Percentiles rank a stretch among this genome's conserved stretches.
Evolutionary conservation across 305 asterid species (phyloP).

Genomic region (Vinca major): DNA sequence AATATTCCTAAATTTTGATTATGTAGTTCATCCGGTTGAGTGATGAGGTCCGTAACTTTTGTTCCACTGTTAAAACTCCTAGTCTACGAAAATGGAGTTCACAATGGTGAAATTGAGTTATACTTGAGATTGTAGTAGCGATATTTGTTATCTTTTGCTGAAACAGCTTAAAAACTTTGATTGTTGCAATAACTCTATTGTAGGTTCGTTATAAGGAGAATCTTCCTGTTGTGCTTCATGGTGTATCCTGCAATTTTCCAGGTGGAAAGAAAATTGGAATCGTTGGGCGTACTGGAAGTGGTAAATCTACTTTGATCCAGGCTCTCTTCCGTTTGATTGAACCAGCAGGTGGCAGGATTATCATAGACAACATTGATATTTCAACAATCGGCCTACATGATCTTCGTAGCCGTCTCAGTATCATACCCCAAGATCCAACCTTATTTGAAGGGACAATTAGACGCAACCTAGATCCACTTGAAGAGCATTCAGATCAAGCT

Average conservation of each 20-base stretch:
- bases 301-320: constrained; percentile 93
- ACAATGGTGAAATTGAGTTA: background rate
- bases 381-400: constrained; percentile 86
- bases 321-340: constrained; percentile 89
- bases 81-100: background rate
- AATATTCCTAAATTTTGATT: constrained; percentile 16
- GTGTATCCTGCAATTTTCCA: constrained; percentile 82
- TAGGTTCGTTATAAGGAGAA: constrained; percentile 91
- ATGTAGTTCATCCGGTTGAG: background rate
- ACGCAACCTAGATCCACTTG: constrained; percentile 86
- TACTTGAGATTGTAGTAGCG: background rate
- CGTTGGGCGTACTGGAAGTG: constrained; percentile 99
- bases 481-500: constrained; percentile 77
- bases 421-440: constrained; percentile 96
- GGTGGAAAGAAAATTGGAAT: constrained; percentile 96
- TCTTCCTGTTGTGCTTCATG: constrained; percentile 95
- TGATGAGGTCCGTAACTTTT: background rate
- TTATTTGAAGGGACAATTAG: constrained; percentile 98
- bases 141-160: background rate
- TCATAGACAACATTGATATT: constrained; percentile 80
- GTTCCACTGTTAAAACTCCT: background rate
- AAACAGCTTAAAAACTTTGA: background rate
- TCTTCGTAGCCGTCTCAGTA: constrained; percentile 81
- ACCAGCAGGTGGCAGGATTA: constrained; percentile 80
- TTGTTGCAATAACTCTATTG: constrained; percentile 6